phyloP scores from a whole-genome alignment of 23 red algal species.

The Gracilaria caudata region DNA sequence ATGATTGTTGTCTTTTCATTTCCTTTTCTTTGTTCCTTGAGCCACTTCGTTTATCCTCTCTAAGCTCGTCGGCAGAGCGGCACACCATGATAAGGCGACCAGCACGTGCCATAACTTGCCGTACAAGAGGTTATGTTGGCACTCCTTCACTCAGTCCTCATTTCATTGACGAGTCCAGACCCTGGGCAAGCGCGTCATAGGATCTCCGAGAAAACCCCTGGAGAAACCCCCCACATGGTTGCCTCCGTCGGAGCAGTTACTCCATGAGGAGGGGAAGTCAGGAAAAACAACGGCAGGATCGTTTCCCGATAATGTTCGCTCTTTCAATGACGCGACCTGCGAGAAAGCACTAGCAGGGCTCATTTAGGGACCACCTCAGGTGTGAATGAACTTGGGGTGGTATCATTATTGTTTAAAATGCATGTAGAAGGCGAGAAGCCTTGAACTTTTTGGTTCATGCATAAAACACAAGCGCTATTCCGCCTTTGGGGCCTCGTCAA shows the following conservation, averaged over 20 bases:
- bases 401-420: no score
- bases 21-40: no score
- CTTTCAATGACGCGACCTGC: no score
- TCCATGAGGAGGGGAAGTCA: background rate
- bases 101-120: background rate
- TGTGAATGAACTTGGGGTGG: no score
- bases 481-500: no score
- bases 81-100: background rate
- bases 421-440: no score
- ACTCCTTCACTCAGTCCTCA: background rate
- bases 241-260: background rate
- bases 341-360: no score
- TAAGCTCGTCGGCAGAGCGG: background rate
- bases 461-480: no score
- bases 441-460: no score
- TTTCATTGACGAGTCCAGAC: background rate
- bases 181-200: conserved; percentile 8
- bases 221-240: background rate
- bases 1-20: background rate
- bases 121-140: no score
- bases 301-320: background rate
- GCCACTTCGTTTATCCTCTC: background rate
- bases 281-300: conserved; percentile 2
- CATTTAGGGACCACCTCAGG: no score
- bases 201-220: background rate